Conservation (phyloP, 2,329 filamentous ascomycete species). For the Seiridium cupressi region DNA sequence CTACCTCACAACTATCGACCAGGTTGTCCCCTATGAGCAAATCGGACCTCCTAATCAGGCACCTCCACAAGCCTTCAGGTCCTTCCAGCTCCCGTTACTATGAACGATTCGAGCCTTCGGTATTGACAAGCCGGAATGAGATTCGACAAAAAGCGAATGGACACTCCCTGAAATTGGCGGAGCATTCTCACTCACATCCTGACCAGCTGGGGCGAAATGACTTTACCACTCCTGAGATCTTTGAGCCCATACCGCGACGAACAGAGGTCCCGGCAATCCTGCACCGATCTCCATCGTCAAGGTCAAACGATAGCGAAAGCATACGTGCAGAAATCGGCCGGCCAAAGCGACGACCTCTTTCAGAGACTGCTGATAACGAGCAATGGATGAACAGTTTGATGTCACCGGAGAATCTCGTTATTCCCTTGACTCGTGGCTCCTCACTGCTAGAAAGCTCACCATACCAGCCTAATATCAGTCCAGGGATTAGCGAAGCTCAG, state of each 20-base stretch:
- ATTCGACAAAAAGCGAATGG: too few relatives aligned
- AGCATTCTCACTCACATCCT: too few relatives aligned
- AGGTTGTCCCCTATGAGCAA: too few relatives aligned
- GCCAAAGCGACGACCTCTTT: conserved; percentile 13
- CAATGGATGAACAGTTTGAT: conserved; percentile 2
- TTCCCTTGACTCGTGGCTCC: conserved; percentile 10
- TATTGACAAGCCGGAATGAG: too few relatives aligned
- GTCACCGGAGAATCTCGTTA: background rate
- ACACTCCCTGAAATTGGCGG: too few relatives aligned
- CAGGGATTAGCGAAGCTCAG: conserved; percentile 2
- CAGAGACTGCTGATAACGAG: conserved; percentile 7
- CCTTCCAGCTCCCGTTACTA: too few relatives aligned
- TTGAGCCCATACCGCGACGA: conserved; percentile 23
- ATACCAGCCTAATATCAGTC: background rate
- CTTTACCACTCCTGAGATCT: conserved; percentile 21
- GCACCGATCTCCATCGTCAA: conserved; percentile 26
- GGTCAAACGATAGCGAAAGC: conserved; percentile 13
- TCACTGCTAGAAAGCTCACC: conserved; percentile 7
- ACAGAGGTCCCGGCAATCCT: conserved; percentile 16
- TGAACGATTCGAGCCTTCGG: too few relatives aligned
- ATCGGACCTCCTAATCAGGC: too few relatives aligned
- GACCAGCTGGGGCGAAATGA: conserved; percentile 12
- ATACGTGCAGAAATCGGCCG: conserved; percentile 8
- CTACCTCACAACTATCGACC: background rate
- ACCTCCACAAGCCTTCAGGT: too few relatives aligned